phyloP scores from a whole-genome alignment of 257 asterid genomes.

The Nicotiana noctiflora region DNA sequence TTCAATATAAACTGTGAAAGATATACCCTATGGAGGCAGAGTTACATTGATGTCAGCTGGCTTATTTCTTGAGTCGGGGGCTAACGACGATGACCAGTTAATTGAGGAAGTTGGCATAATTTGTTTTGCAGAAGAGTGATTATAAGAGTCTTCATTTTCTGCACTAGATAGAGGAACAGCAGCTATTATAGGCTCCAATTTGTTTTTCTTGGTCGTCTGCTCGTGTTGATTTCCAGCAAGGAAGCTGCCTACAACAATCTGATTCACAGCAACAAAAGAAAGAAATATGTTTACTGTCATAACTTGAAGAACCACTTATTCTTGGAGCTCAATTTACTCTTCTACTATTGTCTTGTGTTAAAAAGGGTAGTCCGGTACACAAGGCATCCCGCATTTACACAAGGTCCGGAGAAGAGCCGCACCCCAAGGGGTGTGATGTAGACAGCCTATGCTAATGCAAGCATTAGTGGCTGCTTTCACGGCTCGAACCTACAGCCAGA shows the following conservation, averaged over 20 bases:
- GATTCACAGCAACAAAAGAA: neutral
- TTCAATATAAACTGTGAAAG: neutral
- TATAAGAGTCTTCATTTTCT: constrained; percentile 34
- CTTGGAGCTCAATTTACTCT: no score
- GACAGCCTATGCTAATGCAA: no score
- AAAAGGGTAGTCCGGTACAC: no score
- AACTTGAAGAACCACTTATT: neutral
- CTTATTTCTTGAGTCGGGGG: constrained; percentile 42
- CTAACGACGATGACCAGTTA: constrained; percentile 54
- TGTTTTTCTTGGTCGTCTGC: constrained; percentile 62
- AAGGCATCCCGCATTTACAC: no score
- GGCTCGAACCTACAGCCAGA: no score
- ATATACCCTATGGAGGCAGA: constrained; percentile 28
- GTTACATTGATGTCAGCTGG: constrained; percentile 61
- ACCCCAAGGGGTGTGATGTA: no score
- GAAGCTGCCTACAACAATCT: constrained; percentile 93
- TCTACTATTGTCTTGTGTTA: no score
- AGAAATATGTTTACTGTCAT: neutral
- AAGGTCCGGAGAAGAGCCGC: no score
- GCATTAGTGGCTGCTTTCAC: no score
- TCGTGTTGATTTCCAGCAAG: constrained; percentile 67
- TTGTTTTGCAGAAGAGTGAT: constrained; percentile 9
- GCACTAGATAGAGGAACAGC: constrained; percentile 49
- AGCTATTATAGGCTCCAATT: constrained; percentile 34
- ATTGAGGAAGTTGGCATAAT: constrained; percentile 30